Evolutionary conservation across 345 rosid genomes (phyloP), one percentile per base, ranked within the genome.

Genomic region (Cochlearia excelsa): DNA sequence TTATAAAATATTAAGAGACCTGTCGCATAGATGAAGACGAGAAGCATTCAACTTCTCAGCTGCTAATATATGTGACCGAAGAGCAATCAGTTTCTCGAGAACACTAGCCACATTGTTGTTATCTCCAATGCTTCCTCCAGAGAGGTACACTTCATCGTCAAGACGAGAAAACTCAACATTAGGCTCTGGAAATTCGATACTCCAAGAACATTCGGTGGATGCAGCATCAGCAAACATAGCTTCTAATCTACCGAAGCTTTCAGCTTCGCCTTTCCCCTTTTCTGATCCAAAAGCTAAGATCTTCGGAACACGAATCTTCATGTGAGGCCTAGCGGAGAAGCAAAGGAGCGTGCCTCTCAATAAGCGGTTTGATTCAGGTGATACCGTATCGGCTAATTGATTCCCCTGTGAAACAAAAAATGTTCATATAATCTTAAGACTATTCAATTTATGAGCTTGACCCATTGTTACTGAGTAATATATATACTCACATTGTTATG

Each of bases 21-120:
- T 80, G 47, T 82, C 84, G 67, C 82, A 82, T 66, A 44, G 63
- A 46, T 74, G 72, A 63, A 85, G 81, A 29, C 52, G 72, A 61
- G 88, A 79, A 68, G 82, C 70, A 68, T 80, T 80, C 87, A 84
- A 85, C 61, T 65, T 81, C 58, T 80, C 84, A n/a, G 85, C 76
- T 35, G 91, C 91, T 61, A 82, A 66, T 2, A 80, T 72, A 72
- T 80, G 87, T 27, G 84, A 80, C 49, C 56, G 72, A 63, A 82
- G 71, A 60, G 85, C 87, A 63, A 73, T 77, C 28, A 80, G 67
- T 75, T 80, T 79, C 6, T 77, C 80, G 1, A 79, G 74, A 59
- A 85, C 61, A 65, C 71, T 61, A 57, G 69, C 67, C 55, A 54
- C 40, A 46, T 68, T 46, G 9, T 42, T 43, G 61, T 67, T 33